Evolutionary conservation across 805 yeast genomes (phyloP).

Genomic region (Debaryomyces maramus): DNA sequence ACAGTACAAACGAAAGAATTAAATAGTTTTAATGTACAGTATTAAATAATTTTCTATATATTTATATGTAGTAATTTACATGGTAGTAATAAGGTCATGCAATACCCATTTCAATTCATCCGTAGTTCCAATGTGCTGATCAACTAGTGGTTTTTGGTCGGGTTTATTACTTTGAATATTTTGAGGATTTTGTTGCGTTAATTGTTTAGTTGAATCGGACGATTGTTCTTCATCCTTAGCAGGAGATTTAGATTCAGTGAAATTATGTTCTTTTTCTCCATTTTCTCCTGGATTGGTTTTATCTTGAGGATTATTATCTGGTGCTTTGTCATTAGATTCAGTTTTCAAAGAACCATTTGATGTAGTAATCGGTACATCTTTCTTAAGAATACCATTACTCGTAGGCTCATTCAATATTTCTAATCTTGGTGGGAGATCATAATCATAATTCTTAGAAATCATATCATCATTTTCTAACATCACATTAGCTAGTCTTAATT

Average conservation of each 20-base stretch:
- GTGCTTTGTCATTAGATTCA: background rate
- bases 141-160: constrained; percentile 11
- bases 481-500: constrained; percentile 47
- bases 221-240: background rate
- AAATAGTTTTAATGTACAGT: constrained; percentile 1
- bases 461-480: constrained; percentile 58
- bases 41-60: constrained; percentile 6
- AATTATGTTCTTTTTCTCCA: background rate
- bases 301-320: background rate
- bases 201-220: background rate
- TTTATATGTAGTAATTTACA: constrained; percentile 17
- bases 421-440: constrained; percentile 30
- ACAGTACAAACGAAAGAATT: constrained; percentile 13
- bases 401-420: constrained; percentile 6
- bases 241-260: background rate
- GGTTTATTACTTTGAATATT: constrained; percentile 7
- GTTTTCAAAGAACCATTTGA: constrained; percentile 1
- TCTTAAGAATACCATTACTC: background rate
- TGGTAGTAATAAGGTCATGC: constrained; percentile 57
- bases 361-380: constrained; percentile 3
- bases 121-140: constrained; percentile 52
- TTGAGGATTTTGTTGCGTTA: background rate
- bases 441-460: constrained; percentile 30
- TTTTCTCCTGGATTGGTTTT: background rate
- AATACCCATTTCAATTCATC: constrained; percentile 73